Evolutionary conservation across 352 stramenopile species (phyloP), one percentile per base, ranked within the genome.

Genomic region (Globisporangium orthogonon): DNA sequence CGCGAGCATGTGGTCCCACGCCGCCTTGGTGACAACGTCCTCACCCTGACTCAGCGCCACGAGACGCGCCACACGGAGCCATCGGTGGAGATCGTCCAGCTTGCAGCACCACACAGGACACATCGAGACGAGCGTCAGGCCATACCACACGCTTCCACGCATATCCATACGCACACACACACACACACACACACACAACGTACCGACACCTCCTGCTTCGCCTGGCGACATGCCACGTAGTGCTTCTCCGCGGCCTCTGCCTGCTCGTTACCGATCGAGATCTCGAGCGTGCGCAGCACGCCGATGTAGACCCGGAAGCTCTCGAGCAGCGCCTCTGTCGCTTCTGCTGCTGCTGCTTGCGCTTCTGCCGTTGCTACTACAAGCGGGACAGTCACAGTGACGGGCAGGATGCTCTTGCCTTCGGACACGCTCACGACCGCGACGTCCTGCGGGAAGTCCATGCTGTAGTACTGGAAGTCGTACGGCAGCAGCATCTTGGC

Each of bases 391-490:
- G 65, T 65, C 11, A 85, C 75, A n/a, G 71, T 81, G 23, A 88
- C 74, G 0, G 83, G 81, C 15, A 91, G 56, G 39, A 91, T 81
- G 51, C 74, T 89, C 59, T 91, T 94, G 35, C 72, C 70, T 33
- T 87, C 74, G 0, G 84, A 94, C 33, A 94, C 40, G 1, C 70
- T 86, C 30, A 94, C 52, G 31, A 91, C 55, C 0, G 74, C 66
- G 52, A 88, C 74, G 33, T 94, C 80, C 52, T 90, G 81, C 0
- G 83, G 79, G 50, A 94, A 94, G 50, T 91, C 81, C 73, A 89
- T 90, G 48, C 71, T 83, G 69, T 90, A 94, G 52, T 77, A 94
- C 52, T 89, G 75, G 45, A 94, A 94, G 47, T 94, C 84, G 57
- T 94, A 94, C 13, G 79, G 76, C 17, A 94, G 66, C 29, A 90